Evolutionary conservation across 2,329 filamentous ascomycete genomes (phyloP), one percentile per base, ranked within the genome.

Genomic region (Phoma sp.): DNA sequence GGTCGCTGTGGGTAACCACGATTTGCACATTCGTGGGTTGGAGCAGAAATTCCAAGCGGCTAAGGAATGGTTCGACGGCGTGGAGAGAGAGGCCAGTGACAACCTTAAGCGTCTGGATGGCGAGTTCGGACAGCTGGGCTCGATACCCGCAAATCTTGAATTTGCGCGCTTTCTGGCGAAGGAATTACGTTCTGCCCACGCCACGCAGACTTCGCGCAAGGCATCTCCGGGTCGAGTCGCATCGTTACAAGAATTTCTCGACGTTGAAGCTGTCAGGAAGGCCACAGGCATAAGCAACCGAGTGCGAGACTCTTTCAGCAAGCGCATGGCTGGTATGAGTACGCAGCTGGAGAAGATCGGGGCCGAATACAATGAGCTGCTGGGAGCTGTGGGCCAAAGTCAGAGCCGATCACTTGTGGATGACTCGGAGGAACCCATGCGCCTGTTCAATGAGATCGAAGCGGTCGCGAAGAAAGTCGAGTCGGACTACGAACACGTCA

Each of bases 391-490:
- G 13, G 75, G 78, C 18, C 74, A 78, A 57, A 76, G 79, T 58
- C 75, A 77, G 55, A 74, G 68, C 52, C 83, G 81, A 43, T 88
- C 82, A 22, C 76, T 82, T 5, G 70, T 86, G 41, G 78, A 80
- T 14, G 86, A 86, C 55, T 79, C 79, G 37, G 82, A 85, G 43
- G 89, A 93, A 60, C 82, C 89, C 4, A 75, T 79, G 22, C 86
- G 89, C 58, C 79, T 96, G 6, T 80, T 95, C 44, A 84, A 91
- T 57, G 95, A 98, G 71, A 91, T 98, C 38, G 88, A 93, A 69
- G 89, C 90, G 0, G 82, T 98, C 50, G 87, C 88, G 46, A 91
- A 87, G 66, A 97, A 97, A 75, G 89, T 99, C 44, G 86, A 88
- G 42, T 90, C 88, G 5, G 95, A 98, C 74, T 90, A 91, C 68